Conservation (phyloP, 345 rosid species). For the Syzygium grande region DNA sequence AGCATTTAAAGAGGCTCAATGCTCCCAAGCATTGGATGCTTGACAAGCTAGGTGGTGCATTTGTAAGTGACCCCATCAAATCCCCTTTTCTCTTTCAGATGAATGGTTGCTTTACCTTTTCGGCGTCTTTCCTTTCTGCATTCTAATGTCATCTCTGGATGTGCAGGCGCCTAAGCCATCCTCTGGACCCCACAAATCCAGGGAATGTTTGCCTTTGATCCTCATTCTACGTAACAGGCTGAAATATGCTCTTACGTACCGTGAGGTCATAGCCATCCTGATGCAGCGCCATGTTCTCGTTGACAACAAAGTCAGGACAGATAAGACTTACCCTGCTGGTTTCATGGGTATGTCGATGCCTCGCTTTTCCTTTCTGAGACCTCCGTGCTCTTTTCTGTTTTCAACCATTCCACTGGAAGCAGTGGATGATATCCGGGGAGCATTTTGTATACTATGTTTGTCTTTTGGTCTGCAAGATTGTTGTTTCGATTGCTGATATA, state of each 20-base stretch:
- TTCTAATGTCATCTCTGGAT: not conserved
- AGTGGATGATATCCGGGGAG: not conserved
- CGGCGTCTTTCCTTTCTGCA: not conserved
- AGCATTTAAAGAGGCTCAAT: not conserved
- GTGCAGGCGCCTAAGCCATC: not conserved
- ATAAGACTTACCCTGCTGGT: not conserved
- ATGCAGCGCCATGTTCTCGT: not conserved
- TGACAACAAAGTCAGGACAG: not conserved
- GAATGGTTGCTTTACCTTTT: not conserved
- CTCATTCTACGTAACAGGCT: not conserved
- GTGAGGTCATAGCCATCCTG: not conserved
- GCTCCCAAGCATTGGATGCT: not conserved
- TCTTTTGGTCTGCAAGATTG: not conserved
- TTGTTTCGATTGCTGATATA: not conserved
- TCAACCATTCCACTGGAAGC: not conserved
- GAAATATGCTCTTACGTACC: not conserved
- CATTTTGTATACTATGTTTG: not conserved
- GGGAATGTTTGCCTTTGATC: not conserved
- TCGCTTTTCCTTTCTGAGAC: not conserved
- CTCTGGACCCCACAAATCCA: not conserved
- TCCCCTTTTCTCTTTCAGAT: not conserved
- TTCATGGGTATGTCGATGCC: not conserved
- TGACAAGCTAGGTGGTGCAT: not conserved
- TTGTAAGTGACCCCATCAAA: not conserved
- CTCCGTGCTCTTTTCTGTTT: not conserved